Evolutionary conservation across 345 rosid species (phyloP), one percentile per base, ranked within the genome.

Genomic region (Brassica napus): DNA sequence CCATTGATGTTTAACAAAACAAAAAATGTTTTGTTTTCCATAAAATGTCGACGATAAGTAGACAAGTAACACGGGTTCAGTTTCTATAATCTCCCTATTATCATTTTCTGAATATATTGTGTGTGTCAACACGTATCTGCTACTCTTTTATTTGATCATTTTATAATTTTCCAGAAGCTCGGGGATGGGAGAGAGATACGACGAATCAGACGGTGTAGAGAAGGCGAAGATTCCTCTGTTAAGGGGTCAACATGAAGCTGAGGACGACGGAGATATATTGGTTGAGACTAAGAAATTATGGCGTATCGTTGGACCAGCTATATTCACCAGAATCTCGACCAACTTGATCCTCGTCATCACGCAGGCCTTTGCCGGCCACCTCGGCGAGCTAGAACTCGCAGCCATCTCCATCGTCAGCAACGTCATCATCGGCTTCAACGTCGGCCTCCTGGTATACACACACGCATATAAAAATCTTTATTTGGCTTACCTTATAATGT

Each of bases 381-480:
- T 93, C 9, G 98, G 98, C 1, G 90, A 90, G 26, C 88, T 89
- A 2, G 94, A 91, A 76, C 92, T 93, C 11, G 97, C 94, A 4
- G 94, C 90, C 35, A 82, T 91, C 23, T 88, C 98, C 75, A 87
- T 93, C 21, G 82, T 87, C 42, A 79, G 77, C 72, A 94, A 87
- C 70, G 87, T 92, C 79, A 57, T 92, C 67, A 74, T 88, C 23
- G 95, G 96, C 42, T 86, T 92, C 54, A 92, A 89, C 80, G 81
- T 85, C 18, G 94, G 98, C 74, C 94, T 94, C 77, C 5, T 90
- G 83, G 98, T 89, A 91, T 12, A n/a, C 54, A n/a, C 55, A 23
- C 32, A 24, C 63, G 23, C 26, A 18, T 10, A 28, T 9, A 30
- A 44, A 5, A 44, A 44, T 12, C 15, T 8, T 8, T 28, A n/a